Percentiles rank a stretch among this genome's conserved stretches.
phyloP scores from a whole-genome alignment of 2,329 filamentous ascomycete genomes.

The Gnomoniopsis smithogilvyi region DNA sequence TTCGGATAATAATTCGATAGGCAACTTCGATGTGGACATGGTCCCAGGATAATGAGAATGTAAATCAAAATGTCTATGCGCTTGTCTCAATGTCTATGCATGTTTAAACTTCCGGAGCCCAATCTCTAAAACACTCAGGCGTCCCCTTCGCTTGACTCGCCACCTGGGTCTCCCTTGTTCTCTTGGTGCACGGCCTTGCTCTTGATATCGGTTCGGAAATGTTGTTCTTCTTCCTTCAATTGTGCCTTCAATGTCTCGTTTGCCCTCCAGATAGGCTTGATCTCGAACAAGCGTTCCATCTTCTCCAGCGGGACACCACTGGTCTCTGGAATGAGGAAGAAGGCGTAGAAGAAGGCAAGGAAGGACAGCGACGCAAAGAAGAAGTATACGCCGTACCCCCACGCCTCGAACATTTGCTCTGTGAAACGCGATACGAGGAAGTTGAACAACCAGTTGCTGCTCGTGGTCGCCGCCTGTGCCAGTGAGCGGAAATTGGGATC shows the following conservation, averaged over 20 bases:
- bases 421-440: conserved; percentile 68
- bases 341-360: conserved; percentile 55
- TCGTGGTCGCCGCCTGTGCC: conserved; percentile 68
- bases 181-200: background rate
- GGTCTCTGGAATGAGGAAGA: conserved; percentile 63
- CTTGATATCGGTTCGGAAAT: conserved; percentile 25
- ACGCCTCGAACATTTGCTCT: conserved; percentile 58
- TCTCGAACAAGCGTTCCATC: conserved; percentile 60
- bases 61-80: too few relatives aligned
- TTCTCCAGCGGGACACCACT: conserved; percentile 62
- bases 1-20: too few relatives aligned
- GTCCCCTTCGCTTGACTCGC: background rate
- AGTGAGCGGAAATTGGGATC: conserved; percentile 67
- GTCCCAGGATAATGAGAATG: too few relatives aligned
- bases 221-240: conserved; percentile 32
- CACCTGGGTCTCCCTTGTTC: background rate
- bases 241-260: conserved; percentile 42
- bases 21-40: too few relatives aligned
- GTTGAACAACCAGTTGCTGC: conserved; percentile 72
- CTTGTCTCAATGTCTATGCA: background rate
- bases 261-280: conserved; percentile 42
- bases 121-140: background rate
- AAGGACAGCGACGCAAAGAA: conserved; percentile 66
- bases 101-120: background rate
- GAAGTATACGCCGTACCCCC: conserved; percentile 63